Conservation (phyloP, 768 basidiomycete genomes). For the Psilocybe cubensis region DNA sequence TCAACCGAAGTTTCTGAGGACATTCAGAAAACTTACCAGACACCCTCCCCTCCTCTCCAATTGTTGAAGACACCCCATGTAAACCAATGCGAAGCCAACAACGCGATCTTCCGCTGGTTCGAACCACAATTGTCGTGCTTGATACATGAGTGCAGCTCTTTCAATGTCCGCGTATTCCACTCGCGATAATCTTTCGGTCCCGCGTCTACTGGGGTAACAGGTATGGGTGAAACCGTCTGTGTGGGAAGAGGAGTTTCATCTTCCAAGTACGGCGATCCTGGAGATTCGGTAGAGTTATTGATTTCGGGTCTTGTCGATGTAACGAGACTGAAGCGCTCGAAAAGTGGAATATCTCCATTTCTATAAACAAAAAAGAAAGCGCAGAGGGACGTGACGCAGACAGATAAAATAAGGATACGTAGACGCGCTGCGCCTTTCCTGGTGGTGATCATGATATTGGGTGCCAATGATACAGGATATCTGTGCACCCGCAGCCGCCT, state of each 20-base stretch:
- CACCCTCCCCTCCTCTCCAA: slow-evolving; percentile 31
- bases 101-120: slow-evolving; percentile 37
- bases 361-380: not conserved
- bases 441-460: too few relatives aligned
- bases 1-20: not conserved
- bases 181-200: slow-evolving; percentile 26
- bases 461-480: too few relatives aligned
- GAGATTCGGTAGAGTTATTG: not conserved
- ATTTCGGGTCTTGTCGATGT: not conserved
- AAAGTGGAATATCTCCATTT: not conserved
- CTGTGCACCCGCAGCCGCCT: too few relatives aligned
- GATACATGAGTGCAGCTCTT: slow-evolving; percentile 31
- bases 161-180: slow-evolving; percentile 28
- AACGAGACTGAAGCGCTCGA: not conserved
- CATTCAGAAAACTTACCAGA: slow-evolving; percentile 26
- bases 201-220: slow-evolving; percentile 20
- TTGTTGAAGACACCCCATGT: slow-evolving; percentile 22
- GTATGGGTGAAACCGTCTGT: slow-evolving; percentile 11
- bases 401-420: not conserved
- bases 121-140: slow-evolving; percentile 28
- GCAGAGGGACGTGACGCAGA: not conserved
- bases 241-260: slow-evolving; percentile 4
- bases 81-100: slow-evolving; percentile 32
- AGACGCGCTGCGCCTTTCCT: not conserved
- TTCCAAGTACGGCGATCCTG: too few relatives aligned